These are phyloP conservation scores for Lyophyllum shimeji DNA, from an alignment of 768 basidiomycete genomes.

Conservation along the genomic window DNA sequence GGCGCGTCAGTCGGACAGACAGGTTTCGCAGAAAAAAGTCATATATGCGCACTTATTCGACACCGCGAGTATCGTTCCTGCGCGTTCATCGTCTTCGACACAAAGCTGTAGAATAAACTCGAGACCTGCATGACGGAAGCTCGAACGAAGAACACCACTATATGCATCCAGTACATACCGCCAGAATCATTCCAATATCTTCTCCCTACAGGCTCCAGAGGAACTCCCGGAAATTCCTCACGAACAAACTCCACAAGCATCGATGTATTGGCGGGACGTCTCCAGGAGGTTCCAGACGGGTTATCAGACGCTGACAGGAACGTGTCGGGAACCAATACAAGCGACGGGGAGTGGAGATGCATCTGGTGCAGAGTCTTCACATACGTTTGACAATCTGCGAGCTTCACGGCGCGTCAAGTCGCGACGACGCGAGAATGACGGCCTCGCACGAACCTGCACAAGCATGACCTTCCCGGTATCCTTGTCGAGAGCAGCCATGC, in stretches of 20 bases:
- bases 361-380: slow-evolving; percentile 87
- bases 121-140: slow-evolving; percentile 47
- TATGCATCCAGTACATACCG: slow-evolving; percentile 39
- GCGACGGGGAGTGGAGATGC: slow-evolving; percentile 69
- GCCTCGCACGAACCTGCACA: slow-evolving; percentile 59
- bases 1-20: slow-evolving; percentile 1
- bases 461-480: slow-evolving; percentile 75
- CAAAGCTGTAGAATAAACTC: slow-evolving; percentile 79
- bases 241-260: slow-evolving; percentile 70
- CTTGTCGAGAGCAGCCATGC: slow-evolving; percentile 82
- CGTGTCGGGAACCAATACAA: slow-evolving; percentile 82
- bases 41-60: slow-evolving; percentile 69
- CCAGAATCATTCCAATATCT: slow-evolving; percentile 86
- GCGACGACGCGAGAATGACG: neutral
- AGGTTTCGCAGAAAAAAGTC: neutral
- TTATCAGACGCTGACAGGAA: slow-evolving; percentile 63
- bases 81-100: slow-evolving; percentile 78
- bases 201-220: slow-evolving; percentile 69
- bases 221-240: slow-evolving; percentile 70
- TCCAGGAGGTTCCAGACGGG: slow-evolving; percentile 41
- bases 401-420: slow-evolving; percentile 36
- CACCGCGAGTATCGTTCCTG: slow-evolving; percentile 75
- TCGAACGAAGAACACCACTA: neutral
- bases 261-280: slow-evolving; percentile 48
- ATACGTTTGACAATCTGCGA: slow-evolving; percentile 86